phyloP scores from a whole-genome alignment of 768 basidiomycete species.

The Russula ochroleuca region DNA sequence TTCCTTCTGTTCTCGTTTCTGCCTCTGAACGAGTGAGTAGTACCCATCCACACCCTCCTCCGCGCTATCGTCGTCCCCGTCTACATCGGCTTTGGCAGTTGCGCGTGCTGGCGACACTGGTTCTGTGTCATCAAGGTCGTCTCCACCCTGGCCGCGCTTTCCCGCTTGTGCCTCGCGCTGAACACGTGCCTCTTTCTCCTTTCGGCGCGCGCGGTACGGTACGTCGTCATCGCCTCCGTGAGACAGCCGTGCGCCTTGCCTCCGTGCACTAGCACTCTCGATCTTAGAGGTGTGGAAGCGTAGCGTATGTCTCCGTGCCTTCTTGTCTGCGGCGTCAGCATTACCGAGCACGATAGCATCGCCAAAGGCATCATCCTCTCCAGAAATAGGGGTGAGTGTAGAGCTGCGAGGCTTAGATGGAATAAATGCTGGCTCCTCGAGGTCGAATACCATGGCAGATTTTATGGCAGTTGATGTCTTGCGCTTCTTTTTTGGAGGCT shows the following conservation, averaged over 20 bases:
- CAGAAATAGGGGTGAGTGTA: slow-evolving; percentile 25
- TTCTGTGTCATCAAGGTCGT: slow-evolving; percentile 59
- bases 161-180: slow-evolving; percentile 51
- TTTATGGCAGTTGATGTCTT: slow-evolving; percentile 41
- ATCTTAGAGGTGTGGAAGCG: slow-evolving; percentile 94
- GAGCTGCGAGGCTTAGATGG: slow-evolving; percentile 27
- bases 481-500: slow-evolving; percentile 57
- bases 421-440: slow-evolving; percentile 74
- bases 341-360: slow-evolving; percentile 65
- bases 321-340: slow-evolving; percentile 80
- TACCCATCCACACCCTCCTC: slow-evolving; percentile 64
- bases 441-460: slow-evolving; percentile 56
- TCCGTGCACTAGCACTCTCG: slow-evolving; percentile 69
- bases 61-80: slow-evolving; percentile 38
- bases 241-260: slow-evolving; percentile 69
- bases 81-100: slow-evolving; percentile 36
- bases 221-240: slow-evolving; percentile 93
- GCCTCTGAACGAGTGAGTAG: slow-evolving; percentile 83
- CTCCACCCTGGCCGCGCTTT: slow-evolving; percentile 52
- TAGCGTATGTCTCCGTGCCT: slow-evolving; percentile 71
- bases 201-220: slow-evolving; percentile 76
- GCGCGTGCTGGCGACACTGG: slow-evolving; percentile 36
- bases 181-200: slow-evolving; percentile 53
- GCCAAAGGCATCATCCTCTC: slow-evolving; percentile 54
- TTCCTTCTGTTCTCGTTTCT: slow-evolving; percentile 65